phyloP scores from a whole-genome alignment of 2,329 filamentous ascomycete species.

The Phyllosticta ampelicida region DNA sequence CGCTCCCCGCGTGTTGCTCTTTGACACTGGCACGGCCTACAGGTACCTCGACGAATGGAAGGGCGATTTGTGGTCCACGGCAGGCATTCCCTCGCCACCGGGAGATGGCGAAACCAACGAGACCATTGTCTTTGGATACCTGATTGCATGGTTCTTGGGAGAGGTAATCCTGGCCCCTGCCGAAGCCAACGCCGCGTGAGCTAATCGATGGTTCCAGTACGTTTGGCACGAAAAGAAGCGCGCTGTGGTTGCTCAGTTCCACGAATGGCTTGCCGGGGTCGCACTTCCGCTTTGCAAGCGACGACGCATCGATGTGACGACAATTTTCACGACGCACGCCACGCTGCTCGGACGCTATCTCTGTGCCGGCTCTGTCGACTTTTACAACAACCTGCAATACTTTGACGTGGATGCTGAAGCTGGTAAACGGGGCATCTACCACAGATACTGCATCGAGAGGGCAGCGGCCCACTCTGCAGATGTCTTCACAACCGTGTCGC shows the following conservation, averaged over 20 bases:
- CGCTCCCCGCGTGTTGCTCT: constrained; percentile 82
- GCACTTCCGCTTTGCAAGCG: constrained; percentile 86
- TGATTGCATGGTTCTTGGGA: constrained; percentile 96
- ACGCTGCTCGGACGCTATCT: constrained; percentile 92
- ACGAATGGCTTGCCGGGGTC: constrained; percentile 96
- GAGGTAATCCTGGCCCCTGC: constrained; percentile 51
- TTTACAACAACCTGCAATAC: constrained; percentile 96
- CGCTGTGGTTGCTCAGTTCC: constrained; percentile 95
- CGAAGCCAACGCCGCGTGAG: background rate
- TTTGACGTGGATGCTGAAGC: constrained; percentile 96
- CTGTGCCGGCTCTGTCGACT: constrained; percentile 93
- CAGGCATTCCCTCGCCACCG: constrained; percentile 86
- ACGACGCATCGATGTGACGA: constrained; percentile 90
- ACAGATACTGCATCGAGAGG: constrained; percentile 95
- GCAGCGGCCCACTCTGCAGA: constrained; percentile 85
- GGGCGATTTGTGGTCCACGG: constrained; percentile 82
- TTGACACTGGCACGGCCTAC: constrained; percentile 92
- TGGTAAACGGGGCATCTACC: constrained; percentile 96
- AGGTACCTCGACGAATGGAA: constrained; percentile 94
- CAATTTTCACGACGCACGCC: constrained; percentile 97
- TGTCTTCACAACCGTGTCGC: constrained; percentile 97
- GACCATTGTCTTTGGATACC: constrained; percentile 91
- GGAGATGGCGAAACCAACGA: constrained; percentile 94
- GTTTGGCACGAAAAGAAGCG: constrained; percentile 84
- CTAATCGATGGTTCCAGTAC: constrained; percentile 48